Evolutionary conservation across 2,329 filamentous ascomycete species (phyloP).

Genomic region (Diaporthe sp.): DNA sequence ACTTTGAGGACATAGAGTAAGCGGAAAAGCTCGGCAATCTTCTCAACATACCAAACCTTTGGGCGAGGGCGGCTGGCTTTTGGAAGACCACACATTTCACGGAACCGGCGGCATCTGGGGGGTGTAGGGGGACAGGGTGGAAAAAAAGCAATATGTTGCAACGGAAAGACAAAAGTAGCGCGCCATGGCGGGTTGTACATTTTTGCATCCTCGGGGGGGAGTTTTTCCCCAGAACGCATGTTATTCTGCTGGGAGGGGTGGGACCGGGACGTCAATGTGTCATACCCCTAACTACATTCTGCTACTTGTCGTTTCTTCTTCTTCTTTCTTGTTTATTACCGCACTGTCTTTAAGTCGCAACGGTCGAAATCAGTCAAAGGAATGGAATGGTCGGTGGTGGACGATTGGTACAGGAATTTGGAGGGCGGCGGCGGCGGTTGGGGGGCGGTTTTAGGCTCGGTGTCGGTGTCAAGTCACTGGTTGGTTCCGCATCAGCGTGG

Average conservation of each 20-base stretch:
- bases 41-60: slow-evolving; percentile 39
- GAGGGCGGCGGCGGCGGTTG: neutral
- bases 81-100: slow-evolving; percentile 40
- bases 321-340: slow-evolving; percentile 35
- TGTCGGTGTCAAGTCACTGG: slow-evolving; percentile 36
- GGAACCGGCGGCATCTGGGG: slow-evolving; percentile 37
- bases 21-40: slow-evolving; percentile 34
- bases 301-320: slow-evolving; percentile 32
- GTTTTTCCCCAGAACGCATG: slow-evolving; percentile 34
- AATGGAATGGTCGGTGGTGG: slow-evolving; percentile 25
- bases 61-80: slow-evolving; percentile 39
- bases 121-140: slow-evolving; percentile 38
- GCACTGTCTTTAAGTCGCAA: slow-evolving; percentile 35
- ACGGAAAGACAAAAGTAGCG: slow-evolving; percentile 41
- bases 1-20: slow-evolving; percentile 41
- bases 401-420: slow-evolving; percentile 34
- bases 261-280: slow-evolving; percentile 30
- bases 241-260: slow-evolving; percentile 29
- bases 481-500: slow-evolving; percentile 39
- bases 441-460: slow-evolving; percentile 28
- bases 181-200: slow-evolving; percentile 39
- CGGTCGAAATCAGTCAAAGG: slow-evolving; percentile 27
- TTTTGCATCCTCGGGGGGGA: slow-evolving; percentile 33
- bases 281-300: slow-evolving; percentile 41
- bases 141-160: slow-evolving; percentile 40